Base-by-base conservation (phyloP, 805 yeast genomes). In the Yarrowia osloensis region DNA sequence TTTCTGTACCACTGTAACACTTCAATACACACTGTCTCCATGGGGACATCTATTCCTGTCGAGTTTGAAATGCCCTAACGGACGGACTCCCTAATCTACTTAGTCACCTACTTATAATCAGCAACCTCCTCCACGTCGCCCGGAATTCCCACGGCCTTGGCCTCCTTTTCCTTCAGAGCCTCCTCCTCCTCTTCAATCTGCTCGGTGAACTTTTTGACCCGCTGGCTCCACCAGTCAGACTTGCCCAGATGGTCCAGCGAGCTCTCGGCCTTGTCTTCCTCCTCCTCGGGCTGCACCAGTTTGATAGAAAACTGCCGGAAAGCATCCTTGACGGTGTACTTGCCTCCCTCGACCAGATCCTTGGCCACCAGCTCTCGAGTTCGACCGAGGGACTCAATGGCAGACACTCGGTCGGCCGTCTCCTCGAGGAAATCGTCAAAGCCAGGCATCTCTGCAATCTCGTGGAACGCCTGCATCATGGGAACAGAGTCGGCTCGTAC, bases 401-500 rank as follows among this genome's bases (percentile, higher is more conserved):
- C 94, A 3, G 84, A 82, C 2, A 90, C 89, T 61, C 96, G 78
- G 65, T 86, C 85, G 11, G 85, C 76, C 0, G 94, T 87, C 62
- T 88, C 89, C 19, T 83, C 82, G 31, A 90, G 76, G 24, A 90
- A 77, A 67, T 86, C 83, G 52, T 88, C 87, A 70, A 90, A 90
- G 9, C 88, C 89, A 0, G 90, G 89, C 76, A 85, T 86, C 2
- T 84, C 78, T 1, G 88, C 87, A 63, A 90, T 88, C 73, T 90
- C 96, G 68, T 89, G 85, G 74, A 90, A 90, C 5, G 94, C 96
- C 71, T 93, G 82, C 96, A 90, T 89, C 96, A 90, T 90, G 1
- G 94, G 93, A 2, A 89, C 88, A 9, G 91, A 86, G 74, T 90
- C 96, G 0, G 96, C 94, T 39, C 89, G 79, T 2, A 90, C 96